Percentiles rank a stretch among this genome's conserved stretches.
Evolutionary conservation across 192 early-diverging fungal species (phyloP).

Genomic region (Dispira parvispora): DNA sequence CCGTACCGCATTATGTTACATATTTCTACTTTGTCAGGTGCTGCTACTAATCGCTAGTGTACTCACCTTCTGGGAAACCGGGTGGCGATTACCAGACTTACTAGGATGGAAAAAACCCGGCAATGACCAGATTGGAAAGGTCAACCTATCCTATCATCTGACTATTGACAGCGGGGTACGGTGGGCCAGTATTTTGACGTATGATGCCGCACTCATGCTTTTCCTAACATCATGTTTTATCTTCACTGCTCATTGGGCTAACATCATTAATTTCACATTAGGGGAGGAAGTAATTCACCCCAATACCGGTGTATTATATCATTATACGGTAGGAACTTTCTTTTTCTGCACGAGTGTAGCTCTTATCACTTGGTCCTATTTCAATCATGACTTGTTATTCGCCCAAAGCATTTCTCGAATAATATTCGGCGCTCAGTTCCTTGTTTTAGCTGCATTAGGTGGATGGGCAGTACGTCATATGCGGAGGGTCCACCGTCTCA

Average conservation of each 20-base stretch:
- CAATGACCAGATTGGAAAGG: too few species aligned
- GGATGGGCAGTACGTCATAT: slow-evolving; percentile 7
- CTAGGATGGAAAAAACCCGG: too few species aligned
- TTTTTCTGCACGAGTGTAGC: not conserved
- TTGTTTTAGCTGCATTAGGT: not conserved
- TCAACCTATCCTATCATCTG: too few species aligned
- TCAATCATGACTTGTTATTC: not conserved
- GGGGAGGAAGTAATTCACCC: not conserved
- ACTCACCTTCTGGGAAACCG: too few species aligned
- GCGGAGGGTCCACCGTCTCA: slow-evolving; percentile 2
- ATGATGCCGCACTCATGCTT: not conserved
- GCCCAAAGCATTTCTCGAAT: not conserved
- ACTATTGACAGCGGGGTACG: too few species aligned
- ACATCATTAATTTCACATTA: slow-evolving; percentile 8
- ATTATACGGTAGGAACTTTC: not conserved
- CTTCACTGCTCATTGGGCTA: not conserved
- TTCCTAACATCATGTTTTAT: not conserved
- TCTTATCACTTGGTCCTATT: not conserved
- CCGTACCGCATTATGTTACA: slow-evolving; percentile 6
- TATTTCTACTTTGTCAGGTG: not conserved
- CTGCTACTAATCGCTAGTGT: not conserved
- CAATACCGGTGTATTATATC: not conserved
- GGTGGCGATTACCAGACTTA: too few species aligned
- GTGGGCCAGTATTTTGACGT: not conserved
- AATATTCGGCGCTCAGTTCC: not conserved